A percentile compares a stretch with the other conserved stretches of the same genome.
Conservation (phyloP, 164 flowering plant genomes). For the Chimonanthus salicifolius region DNA sequence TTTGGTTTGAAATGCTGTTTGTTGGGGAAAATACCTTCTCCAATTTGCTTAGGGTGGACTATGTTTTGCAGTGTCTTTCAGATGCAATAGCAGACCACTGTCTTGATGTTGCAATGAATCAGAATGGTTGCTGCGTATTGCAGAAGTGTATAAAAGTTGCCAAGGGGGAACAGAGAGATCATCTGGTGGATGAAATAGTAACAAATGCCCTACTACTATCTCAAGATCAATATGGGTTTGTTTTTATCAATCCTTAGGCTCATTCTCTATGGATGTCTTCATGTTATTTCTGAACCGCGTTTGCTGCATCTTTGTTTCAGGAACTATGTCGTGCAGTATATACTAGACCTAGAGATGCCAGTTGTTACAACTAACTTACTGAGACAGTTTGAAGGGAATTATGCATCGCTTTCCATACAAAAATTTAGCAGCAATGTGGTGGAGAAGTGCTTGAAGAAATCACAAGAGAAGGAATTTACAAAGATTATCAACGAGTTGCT, state of each 20-base stretch:
- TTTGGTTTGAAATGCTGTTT: background rate
- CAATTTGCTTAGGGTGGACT: background rate
- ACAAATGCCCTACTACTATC: constrained; percentile 50
- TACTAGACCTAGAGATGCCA: constrained; percentile 39
- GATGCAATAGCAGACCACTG: constrained; percentile 45
- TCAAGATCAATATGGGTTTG: constrained; percentile 65
- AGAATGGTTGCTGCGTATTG: constrained; percentile 68
- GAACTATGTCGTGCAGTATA: constrained; percentile 64
- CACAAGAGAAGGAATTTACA: constrained; percentile 31
- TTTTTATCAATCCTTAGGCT: background rate
- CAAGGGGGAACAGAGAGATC: constrained; percentile 32
- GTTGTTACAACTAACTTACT: constrained; percentile 41
- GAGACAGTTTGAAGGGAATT: constrained; percentile 43
- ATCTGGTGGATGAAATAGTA: constrained; percentile 31
- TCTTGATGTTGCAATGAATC: constrained; percentile 56
- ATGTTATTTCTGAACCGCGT: background rate
- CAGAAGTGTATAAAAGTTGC: constrained; percentile 48
- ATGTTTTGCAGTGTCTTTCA: constrained; percentile 47
- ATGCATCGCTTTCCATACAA: constrained; percentile 48
- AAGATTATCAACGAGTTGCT: constrained; percentile 44
- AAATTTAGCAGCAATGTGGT: constrained; percentile 74
- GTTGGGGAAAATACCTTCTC: background rate
- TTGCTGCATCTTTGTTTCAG: constrained; percentile 21
- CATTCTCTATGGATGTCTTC: background rate
- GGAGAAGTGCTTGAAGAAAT: constrained; percentile 51